These are phyloP conservation scores for Arthrobotrys sphaeroides DNA, from an alignment of 2,329 filamentous ascomycete species.

Conservation along the genomic window DNA sequence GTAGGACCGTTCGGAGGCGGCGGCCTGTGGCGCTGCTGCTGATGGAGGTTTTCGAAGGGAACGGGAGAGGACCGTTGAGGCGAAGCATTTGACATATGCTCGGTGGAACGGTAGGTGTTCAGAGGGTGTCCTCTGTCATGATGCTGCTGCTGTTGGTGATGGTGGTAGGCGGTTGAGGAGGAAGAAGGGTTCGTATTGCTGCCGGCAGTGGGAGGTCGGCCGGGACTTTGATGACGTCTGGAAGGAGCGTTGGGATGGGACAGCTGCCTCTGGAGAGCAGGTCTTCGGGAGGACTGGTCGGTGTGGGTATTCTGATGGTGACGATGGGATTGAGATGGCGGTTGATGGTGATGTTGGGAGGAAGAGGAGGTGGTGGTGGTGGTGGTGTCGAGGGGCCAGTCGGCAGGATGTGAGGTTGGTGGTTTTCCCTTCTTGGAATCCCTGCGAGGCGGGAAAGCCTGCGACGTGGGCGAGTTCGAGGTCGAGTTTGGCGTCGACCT, in stretches of 20 bases:
- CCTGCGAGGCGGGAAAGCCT: slow-evolving; percentile 48
- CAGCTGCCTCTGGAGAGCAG: slow-evolving; percentile 49
- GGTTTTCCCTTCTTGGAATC: slow-evolving; percentile 52
- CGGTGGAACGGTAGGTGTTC: slow-evolving; percentile 35
- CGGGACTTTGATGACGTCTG: slow-evolving; percentile 38
- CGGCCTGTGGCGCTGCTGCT: slow-evolving; percentile 23
- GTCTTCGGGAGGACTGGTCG: not conserved
- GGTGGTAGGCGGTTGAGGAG: not conserved
- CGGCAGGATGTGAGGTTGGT: slow-evolving; percentile 21
- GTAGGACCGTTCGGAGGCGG: slow-evolving; percentile 49
- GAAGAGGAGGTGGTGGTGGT: not conserved
- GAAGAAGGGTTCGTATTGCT: slow-evolving; percentile 2
- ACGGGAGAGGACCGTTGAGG: slow-evolving; percentile 41
- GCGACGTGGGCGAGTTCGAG: slow-evolving; percentile 19
- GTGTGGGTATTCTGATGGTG: not conserved
- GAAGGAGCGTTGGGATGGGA: slow-evolving; percentile 48
- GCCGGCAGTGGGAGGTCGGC: slow-evolving; percentile 33
- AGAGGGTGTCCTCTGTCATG: slow-evolving; percentile 30
- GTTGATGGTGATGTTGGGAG: not conserved
- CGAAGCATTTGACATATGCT: slow-evolving; percentile 48
- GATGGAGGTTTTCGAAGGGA: slow-evolving; percentile 38
- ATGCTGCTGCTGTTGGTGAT: too few species aligned
- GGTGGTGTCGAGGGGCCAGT: slow-evolving; percentile 48
- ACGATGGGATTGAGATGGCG: not conserved
- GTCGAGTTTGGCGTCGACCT: not conserved